Base-by-base conservation (phyloP, 805 yeast genomes). In the Komagataella ulmi region DNA sequence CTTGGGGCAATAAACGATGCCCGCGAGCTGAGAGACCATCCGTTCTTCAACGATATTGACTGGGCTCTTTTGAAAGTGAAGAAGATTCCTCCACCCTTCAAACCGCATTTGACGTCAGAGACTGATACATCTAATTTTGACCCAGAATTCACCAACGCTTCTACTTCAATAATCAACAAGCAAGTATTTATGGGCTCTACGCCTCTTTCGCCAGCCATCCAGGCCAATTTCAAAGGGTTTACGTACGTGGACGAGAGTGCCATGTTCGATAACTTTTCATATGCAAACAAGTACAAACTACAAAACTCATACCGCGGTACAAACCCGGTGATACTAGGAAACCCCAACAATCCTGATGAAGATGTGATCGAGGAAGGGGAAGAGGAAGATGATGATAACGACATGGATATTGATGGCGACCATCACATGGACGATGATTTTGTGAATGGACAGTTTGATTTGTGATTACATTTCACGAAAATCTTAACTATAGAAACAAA, bases 61-160 rank as follows among this genome's bases (percentile, higher is more conserved):
- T 93, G 99, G 99, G 80, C 79, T 24, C 71, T 83, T 49, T 73
- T 93, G 55, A 75, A 75, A 57, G 76, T 79, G 57, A 91, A 89
- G 71, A 85, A 83, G 61, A 79, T 91, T 7, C 95, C 96, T 46
- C 99, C 99, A 23, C 99, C 99, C 2, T 91, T 88, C 73, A 88
- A 88, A 67, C 99, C 99, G 3, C 97, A 88, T 64, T 77, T 93
- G 56, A 71, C 84, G 7, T 83, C 88, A 45, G 99, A 93, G 63
- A 81, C 93, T 2, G 99, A 93, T 66, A 91, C 97, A 2, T 87
- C 96, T 3, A 93, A 93, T 68, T 93, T 93, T 67, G 99, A 93
- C 65, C 98, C 99, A 4, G 98, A 93, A 67, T 93, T 93, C 68
- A 93, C 99, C 18, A 84, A 83, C 59, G 88, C 95, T 46, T 83